Base-by-base conservation (phyloP, 768 basidiomycete species). In the Tremella yokohamensis region DNA sequence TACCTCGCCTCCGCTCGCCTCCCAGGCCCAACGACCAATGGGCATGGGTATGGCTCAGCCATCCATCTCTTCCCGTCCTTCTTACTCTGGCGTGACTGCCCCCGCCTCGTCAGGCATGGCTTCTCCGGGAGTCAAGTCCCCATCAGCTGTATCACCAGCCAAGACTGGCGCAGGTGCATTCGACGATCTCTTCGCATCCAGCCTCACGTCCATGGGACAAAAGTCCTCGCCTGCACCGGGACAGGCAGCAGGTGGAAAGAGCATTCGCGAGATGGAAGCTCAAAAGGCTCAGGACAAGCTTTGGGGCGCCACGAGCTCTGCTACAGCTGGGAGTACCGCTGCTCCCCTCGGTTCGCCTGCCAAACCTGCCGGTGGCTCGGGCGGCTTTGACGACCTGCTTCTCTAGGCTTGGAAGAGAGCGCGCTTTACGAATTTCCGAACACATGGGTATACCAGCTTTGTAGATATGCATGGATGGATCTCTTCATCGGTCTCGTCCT, bases 181-280 rank as follows among this genome's bases (percentile, higher is more conserved):
- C 69, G 92, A 92, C 62, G 92, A 96, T 73, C 75, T 96, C 63
- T 96, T 89, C 88, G 83, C 83, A 19, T 81, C 91, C 81, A 88
- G 87, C 1, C 81, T 93, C 38, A 81, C 82, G 49, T 72, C 82
- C 1, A 58, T 50, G 38, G 65, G 72, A 40, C 34, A 57, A 11
- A 54, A 45, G 16, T 42, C 58, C 4, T 47, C 15, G 13, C 25
- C 25, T 19, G 53, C 7, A 6, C 29, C 55, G 8, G 67, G 62
- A 16, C 20, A 19, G n/a, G 54, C 4, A 12, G 26, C 56, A 13
- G 64, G 61, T 13, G 80, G 80, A 39, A 90, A 91, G 81, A 88
- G 86, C 44, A 93, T 94, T 70, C 87, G 87, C 76, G 91, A 90
- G 69, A 73, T 96, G 63, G 88, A 90, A 78, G 85, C 84, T 78